Conservation (phyloP, 176 grass and related monocot species). For the Triticum dicoccoides region DNA sequence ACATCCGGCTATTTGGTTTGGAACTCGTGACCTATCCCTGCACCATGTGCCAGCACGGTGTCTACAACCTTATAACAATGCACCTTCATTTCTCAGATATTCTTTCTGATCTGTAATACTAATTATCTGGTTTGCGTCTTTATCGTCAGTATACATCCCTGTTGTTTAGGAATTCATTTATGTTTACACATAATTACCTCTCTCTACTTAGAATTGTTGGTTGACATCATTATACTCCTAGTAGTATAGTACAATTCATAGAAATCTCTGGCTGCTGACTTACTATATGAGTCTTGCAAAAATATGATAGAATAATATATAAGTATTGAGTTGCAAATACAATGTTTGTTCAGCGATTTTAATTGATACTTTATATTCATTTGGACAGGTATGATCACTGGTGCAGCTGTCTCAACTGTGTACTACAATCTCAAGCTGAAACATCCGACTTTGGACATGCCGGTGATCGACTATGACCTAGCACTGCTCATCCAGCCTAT, state of each 20-base stretch:
- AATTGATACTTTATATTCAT: conserved; percentile 14
- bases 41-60: too few species aligned
- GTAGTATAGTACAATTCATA: background rate
- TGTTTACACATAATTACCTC: background rate
- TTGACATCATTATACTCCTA: conserved; percentile 13
- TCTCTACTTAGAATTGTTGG: background rate
- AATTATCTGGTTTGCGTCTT: background rate
- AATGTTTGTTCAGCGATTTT: background rate
- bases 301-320: background rate
- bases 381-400: conserved; percentile 83
- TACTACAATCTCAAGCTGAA: conserved; percentile 89
- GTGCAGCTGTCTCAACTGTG: conserved; percentile 72
- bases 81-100: background rate
- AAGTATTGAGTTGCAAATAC: background rate
- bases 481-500: conserved; percentile 89
- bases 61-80: background rate
- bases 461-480: conserved; percentile 87
- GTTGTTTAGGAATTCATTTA: background rate
- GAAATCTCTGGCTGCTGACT: background rate
- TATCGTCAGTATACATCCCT: background rate
- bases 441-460: conserved; percentile 78
- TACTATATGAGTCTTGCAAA: background rate
- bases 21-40: too few species aligned
- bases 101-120: background rate
- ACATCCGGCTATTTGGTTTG: too few species aligned